Conservation (phyloP, 2,329 filamentous ascomycete species). For the Tolypocladium nubicola region DNA sequence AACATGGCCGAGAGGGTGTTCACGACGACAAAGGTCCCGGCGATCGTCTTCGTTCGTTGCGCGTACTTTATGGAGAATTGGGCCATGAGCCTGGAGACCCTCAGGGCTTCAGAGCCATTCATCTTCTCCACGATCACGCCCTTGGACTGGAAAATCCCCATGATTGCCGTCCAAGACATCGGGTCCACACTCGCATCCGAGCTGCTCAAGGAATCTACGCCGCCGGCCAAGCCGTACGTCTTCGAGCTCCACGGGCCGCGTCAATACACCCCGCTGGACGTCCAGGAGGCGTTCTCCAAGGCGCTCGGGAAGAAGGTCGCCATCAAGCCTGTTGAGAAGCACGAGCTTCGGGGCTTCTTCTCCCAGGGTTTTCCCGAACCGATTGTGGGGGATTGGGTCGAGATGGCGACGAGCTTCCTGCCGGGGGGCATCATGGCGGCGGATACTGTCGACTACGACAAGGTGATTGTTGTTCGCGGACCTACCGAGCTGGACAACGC, state of each 20-base stretch:
- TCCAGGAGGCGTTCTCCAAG: conserved; percentile 16
- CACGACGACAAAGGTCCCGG: conserved; percentile 4
- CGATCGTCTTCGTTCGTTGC: conserved; percentile 20
- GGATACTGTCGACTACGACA: conserved; percentile 4
- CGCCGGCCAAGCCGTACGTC: conserved; percentile 13
- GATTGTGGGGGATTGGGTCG: conserved; percentile 16
- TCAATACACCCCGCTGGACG: conserved; percentile 16
- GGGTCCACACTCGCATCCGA: conserved; percentile 14
- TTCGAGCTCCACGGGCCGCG: conserved; percentile 20
- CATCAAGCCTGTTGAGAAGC: conserved; percentile 14
- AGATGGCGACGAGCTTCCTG: conserved; percentile 18
- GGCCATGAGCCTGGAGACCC: conserved; percentile 14
- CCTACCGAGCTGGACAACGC: conserved; percentile 9
- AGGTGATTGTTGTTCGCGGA: conserved; percentile 10
- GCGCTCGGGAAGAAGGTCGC: conserved; percentile 14
- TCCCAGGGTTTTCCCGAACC: conserved; percentile 10
- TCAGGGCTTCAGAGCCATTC: conserved; percentile 15
- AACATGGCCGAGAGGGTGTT: conserved; percentile 19
- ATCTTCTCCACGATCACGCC: conserved; percentile 24
- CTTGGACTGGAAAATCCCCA: conserved; percentile 17
- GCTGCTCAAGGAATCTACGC: conserved; percentile 8
- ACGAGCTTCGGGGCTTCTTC: conserved; percentile 11
- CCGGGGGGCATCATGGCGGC: conserved; percentile 13
- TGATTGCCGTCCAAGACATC: conserved; percentile 18
- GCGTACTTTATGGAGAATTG: conserved; percentile 30